Conservation (phyloP, 345 rosid species). For the Eucalyptus marginata region DNA sequence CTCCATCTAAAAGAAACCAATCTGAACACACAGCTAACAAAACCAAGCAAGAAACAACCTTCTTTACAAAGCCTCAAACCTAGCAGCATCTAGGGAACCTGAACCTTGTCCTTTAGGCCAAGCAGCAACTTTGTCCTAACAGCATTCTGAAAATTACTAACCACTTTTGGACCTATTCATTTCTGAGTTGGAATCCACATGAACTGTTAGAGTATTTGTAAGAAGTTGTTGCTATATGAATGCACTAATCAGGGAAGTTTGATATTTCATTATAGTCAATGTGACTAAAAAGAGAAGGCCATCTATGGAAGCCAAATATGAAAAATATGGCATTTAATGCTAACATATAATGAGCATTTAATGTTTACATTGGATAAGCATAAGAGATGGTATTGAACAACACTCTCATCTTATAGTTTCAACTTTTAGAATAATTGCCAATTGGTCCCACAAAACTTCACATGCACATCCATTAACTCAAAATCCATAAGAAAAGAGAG, state of each 20-base stretch:
- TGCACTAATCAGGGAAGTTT: neutral
- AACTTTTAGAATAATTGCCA: no score
- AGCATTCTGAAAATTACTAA: no score
- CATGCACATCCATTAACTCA: no score
- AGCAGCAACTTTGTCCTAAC: neutral
- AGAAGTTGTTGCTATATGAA: neutral
- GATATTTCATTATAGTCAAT: neutral
- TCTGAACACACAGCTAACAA: neutral
- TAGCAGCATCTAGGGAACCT: neutral
- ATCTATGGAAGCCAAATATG: neutral
- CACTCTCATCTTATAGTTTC: neutral
- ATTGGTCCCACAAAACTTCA: no score
- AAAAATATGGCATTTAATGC: neutral
- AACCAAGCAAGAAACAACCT: neutral
- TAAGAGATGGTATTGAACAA: neutral
- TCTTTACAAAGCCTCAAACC: neutral
- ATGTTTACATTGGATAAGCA: neutral
- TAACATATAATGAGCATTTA: neutral
- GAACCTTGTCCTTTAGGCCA: neutral
- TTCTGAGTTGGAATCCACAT: neutral
- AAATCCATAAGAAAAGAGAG: no score
- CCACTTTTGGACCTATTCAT: neutral
- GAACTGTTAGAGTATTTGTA: neutral
- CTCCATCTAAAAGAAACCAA: neutral
- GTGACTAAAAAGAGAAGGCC: neutral